Evolutionary conservation across 2,329 filamentous ascomycete species (phyloP).

Genomic region (Trichoderma sp.): DNA sequence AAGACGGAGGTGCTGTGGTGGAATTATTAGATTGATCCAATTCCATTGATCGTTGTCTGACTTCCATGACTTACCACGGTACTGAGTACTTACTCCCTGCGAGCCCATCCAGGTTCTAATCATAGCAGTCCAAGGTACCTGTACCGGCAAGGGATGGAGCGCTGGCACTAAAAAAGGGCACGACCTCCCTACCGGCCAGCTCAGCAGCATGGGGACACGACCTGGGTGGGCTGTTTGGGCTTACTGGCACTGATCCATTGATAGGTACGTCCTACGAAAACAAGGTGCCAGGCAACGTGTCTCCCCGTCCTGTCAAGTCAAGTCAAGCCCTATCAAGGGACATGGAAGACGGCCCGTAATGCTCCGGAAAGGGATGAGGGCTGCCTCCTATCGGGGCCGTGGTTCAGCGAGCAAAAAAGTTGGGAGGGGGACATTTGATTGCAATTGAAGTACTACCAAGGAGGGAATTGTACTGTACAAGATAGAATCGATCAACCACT

Average conservation of each 20-base stretch:
- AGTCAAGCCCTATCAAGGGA: constrained; percentile 5
- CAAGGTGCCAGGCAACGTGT: constrained; percentile 5
- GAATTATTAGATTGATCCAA: background rate
- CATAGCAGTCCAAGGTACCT: background rate
- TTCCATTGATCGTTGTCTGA: background rate
- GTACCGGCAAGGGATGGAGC: background rate
- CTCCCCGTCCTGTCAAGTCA: background rate
- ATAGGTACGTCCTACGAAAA: background rate
- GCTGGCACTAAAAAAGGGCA: constrained; percentile 6
- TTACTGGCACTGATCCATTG: background rate
- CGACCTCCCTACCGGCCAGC: constrained; percentile 10
- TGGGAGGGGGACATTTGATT: background rate
- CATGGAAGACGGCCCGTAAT: background rate
- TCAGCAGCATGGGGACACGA: constrained; percentile 3
- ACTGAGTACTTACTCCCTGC: background rate
- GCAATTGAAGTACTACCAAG: background rate
- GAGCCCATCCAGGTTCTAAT: background rate
- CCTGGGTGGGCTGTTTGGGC: constrained; percentile 9
- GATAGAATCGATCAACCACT: background rate
- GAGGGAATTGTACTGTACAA: background rate
- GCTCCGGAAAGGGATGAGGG: constrained; percentile 6
- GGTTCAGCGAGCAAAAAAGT: background rate
- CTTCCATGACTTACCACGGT: background rate
- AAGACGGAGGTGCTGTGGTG: background rate
- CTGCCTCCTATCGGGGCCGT: constrained; percentile 6